phyloP scores from a whole-genome alignment of 2,329 filamentous ascomycete genomes.

The Penicillium sp. region DNA sequence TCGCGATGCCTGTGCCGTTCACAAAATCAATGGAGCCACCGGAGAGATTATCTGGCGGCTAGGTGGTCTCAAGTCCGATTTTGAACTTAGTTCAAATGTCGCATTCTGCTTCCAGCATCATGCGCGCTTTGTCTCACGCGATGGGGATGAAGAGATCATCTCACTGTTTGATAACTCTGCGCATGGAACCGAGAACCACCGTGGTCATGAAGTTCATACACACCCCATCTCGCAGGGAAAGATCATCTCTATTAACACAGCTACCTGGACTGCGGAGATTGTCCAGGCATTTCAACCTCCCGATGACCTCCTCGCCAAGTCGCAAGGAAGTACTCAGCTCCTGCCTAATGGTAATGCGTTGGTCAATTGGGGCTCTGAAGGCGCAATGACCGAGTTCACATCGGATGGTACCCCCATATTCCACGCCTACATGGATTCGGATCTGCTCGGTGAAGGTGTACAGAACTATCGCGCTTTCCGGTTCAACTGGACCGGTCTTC shows the following conservation, averaged over 20 bases:
- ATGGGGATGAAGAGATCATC: conserved; percentile 50
- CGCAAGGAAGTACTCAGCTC: conserved; percentile 56
- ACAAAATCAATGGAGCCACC: conserved; percentile 49
- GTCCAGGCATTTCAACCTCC: conserved; percentile 52
- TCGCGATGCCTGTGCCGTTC: conserved; percentile 48
- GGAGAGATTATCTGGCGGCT: conserved; percentile 52
- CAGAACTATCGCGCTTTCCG: conserved; percentile 43
- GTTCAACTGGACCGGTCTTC: conserved; percentile 42
- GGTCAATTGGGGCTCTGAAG: conserved; percentile 58
- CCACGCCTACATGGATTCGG: conserved; percentile 47
- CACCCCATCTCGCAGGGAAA: conserved; percentile 47
- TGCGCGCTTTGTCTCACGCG: conserved; percentile 49
- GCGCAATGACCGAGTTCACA: conserved; percentile 40
- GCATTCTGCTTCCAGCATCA: conserved; percentile 55
- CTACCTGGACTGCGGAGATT: conserved; percentile 44
- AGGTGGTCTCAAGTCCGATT: conserved; percentile 47
- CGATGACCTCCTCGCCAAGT: conserved; percentile 51
- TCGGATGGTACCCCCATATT: conserved; percentile 37
- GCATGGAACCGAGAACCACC: conserved; percentile 38
- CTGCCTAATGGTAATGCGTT: conserved; percentile 56
- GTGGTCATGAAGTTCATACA: conserved; percentile 36
- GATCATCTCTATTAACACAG: conserved; percentile 49
- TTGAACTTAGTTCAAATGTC: conserved; percentile 44
- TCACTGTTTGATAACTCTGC: conserved; percentile 58
- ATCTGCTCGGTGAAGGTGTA: conserved; percentile 37